A percentile compares a stretch with the other conserved stretches of the same genome.
Conservation (phyloP, 2,329 filamentous ascomycete species). For the Paecilomyces sp. region DNA sequence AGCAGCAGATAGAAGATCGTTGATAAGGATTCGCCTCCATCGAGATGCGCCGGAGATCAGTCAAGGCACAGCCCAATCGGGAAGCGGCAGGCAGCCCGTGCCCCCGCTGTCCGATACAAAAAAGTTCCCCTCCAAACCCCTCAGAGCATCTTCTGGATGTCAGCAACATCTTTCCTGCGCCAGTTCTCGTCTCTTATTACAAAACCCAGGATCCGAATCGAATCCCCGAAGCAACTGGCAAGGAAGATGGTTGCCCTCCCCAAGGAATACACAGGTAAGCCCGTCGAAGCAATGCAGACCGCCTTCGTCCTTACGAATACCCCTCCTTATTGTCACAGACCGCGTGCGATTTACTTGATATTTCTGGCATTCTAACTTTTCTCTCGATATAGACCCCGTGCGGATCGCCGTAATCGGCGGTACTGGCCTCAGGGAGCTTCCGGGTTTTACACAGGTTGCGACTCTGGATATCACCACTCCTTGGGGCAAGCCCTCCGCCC, state of each 20-base stretch:
- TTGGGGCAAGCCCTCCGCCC: slow-evolving; percentile 73
- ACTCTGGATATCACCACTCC: slow-evolving; percentile 71
- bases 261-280: slow-evolving; percentile 52
- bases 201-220: slow-evolving; percentile 22
- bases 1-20: not conserved
- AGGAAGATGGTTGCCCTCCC: slow-evolving; percentile 49
- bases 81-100: not conserved
- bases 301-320: not conserved
- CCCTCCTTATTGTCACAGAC: not conserved
- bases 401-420: slow-evolving; percentile 88
- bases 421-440: slow-evolving; percentile 82
- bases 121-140: not conserved
- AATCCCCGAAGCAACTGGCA: slow-evolving; percentile 25
- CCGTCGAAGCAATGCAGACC: slow-evolving; percentile 1
- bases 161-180: slow-evolving; percentile 7
- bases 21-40: not conserved
- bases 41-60: not conserved
- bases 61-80: not conserved
- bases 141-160: not conserved
- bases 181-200: slow-evolving; percentile 15
- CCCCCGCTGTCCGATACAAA: not conserved
- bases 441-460: slow-evolving; percentile 79
- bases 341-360: not conserved
- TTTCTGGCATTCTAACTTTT: not conserved
- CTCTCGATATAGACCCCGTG: slow-evolving; percentile 45